Evolutionary conservation across 495 filamentous ascomycete genomes (phyloP).

Genomic region (Tuber brumale): DNA sequence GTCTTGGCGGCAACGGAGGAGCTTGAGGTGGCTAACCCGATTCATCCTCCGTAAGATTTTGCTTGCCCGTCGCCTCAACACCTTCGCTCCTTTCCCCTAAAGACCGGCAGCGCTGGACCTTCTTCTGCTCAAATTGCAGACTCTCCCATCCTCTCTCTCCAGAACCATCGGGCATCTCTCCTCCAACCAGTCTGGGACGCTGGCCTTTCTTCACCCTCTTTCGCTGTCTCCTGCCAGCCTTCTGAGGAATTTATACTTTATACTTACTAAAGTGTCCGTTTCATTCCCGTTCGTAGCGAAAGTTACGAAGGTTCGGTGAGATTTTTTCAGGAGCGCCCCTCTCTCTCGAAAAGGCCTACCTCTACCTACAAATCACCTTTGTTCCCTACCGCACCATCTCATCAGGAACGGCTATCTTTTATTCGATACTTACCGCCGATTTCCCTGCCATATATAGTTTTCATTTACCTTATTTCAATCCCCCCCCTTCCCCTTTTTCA

Average conservation of each 20-base stretch:
- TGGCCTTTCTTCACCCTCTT: background rate
- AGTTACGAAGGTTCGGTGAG: conserved; percentile 12
- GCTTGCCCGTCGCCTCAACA: conserved; percentile 15
- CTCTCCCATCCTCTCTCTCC: conserved; percentile 7
- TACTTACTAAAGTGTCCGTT: background rate
- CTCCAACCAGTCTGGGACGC: background rate
- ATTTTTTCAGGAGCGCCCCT: conserved; percentile 9
- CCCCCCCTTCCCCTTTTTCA: conserved; percentile 15
- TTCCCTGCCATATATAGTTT: conserved; percentile 19
- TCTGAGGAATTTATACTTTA: background rate
- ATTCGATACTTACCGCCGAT: conserved; percentile 19
- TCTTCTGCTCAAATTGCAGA: conserved; percentile 16
- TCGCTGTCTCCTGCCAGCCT: background rate
- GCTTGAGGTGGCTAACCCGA: conserved; percentile 20
- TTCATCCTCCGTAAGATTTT: conserved; percentile 27
- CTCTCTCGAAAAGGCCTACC: background rate
- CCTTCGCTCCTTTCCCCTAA: conserved; percentile 31
- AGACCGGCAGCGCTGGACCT: conserved; percentile 25
- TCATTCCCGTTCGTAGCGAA: background rate
- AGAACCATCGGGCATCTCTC: background rate
- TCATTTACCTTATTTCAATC: conserved; percentile 21
- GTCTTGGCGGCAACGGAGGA: background rate
- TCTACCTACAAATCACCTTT: conserved; percentile 6
- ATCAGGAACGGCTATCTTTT: conserved; percentile 8
- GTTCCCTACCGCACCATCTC: conserved; percentile 20